Base-by-base conservation (phyloP, 768 basidiomycete species). In the Suillus alpinus region DNA sequence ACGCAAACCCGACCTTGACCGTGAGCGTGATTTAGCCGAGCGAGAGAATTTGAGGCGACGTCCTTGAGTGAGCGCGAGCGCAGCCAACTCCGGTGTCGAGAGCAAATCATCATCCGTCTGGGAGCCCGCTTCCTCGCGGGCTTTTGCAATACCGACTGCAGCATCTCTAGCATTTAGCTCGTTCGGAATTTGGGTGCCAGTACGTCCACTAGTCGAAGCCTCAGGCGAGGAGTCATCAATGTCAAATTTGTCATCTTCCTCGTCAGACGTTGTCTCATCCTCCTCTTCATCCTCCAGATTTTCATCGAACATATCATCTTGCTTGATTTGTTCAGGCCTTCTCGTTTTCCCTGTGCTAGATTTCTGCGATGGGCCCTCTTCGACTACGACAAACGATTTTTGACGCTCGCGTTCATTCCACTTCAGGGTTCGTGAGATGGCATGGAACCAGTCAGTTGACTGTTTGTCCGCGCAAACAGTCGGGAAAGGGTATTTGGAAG, bases 351-450 rank as follows among this genome's bases (percentile, higher is more conserved):
- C 69, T 20, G 37, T 49, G 50, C 65, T 65, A 67, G 71, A 73
- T 62, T 72, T 76, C 65, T 83, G 83, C 16, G 76, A 68, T 0
- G 88, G 86, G 36, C 84, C 87, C 69, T 97, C 95, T 72, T 98
- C 97, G 26, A 99, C 94, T 20, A 99, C 92, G 46, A 98, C 97
- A 66, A 98, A 98, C 6, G 95, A 97, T 72, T 98, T 99, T 71
- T 99, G 97, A 50, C 97, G 86, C 76, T 98, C 94, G 26, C 96
- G 87, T 74, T 99, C 96, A 77, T 99, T 99, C 97, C 97, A 98
- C 73, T 98, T 96, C 53, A 99, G 80, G 9, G 96, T 99, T 26
- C 97, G 85, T 39, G 94, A 93, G 64, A 99, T 98, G 4, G 96
- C 85, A 63, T 94, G 88, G 86, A 99, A 98, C 97, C 97, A 99